Evolutionary conservation across 495 filamentous ascomycete species (phyloP).

Genomic region (Podospora didyma): DNA sequence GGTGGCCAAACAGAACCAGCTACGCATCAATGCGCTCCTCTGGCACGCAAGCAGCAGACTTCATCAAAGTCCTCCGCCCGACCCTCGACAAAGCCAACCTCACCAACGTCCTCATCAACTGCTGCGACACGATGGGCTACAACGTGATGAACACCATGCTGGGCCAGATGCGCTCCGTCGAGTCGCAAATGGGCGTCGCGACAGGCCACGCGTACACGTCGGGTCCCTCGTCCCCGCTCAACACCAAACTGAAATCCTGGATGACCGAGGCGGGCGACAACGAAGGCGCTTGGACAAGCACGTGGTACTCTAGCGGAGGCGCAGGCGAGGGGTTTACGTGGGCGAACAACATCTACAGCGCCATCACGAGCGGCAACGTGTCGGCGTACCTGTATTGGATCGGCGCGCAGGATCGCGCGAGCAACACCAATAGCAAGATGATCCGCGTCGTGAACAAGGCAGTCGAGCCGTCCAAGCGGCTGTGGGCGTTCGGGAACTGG

Average conservation of each 20-base stretch:
- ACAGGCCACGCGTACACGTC: conserved; percentile 48
- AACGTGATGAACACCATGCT: conserved; percentile 34
- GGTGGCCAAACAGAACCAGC: conserved; percentile 33
- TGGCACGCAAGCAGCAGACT: conserved; percentile 49
- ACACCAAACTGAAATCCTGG: conserved; percentile 40
- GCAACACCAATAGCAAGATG: conserved; percentile 38
- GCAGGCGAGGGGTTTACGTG: conserved; percentile 46
- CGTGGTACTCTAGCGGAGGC: conserved; percentile 41
- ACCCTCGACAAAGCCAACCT: conserved; percentile 41
- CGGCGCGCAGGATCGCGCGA: conserved; percentile 40
- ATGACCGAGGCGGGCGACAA: conserved; percentile 51
- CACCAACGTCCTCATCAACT: conserved; percentile 35
- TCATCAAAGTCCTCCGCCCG: conserved; percentile 45
- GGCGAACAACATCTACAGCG: conserved; percentile 49
- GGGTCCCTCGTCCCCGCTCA: conserved; percentile 32
- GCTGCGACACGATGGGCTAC: conserved; percentile 54
- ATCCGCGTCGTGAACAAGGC: conserved; percentile 29
- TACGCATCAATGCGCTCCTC: conserved; percentile 42
- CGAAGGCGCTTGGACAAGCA: conserved; percentile 37
- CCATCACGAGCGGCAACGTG: conserved; percentile 37
- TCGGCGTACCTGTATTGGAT: conserved; percentile 54
- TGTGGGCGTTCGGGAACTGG: conserved; percentile 49
- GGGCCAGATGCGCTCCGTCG: conserved; percentile 36
- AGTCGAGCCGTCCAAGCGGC: conserved; percentile 34
- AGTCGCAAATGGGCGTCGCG: conserved; percentile 35